phyloP scores from a whole-genome alignment of 176 grass and related monocot species.

The Carex pumila region DNA sequence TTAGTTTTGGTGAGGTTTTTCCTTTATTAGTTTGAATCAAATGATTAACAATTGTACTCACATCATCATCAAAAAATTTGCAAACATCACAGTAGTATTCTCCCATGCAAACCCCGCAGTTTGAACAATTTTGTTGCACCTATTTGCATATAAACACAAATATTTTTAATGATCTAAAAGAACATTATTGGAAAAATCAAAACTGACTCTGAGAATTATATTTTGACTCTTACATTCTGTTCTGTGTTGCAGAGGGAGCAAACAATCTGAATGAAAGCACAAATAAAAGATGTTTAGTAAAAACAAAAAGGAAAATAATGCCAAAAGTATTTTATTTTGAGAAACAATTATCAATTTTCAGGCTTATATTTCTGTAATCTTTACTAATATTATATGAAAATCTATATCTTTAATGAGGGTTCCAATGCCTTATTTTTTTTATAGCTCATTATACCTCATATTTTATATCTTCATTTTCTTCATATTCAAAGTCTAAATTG shows the following conservation, averaged over 20 bases:
- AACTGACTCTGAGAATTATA: not conserved
- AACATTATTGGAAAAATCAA: not conserved
- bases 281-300: constrained; percentile 25
- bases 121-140: constrained; percentile 65
- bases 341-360: not conserved
- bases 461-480: too few species aligned
- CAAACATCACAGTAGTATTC: constrained; percentile 67
- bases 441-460: too few species aligned
- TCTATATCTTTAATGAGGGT: not conserved
- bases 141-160: constrained; percentile 8
- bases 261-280: constrained; percentile 55
- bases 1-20: not conserved
- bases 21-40: not conserved
- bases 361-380: not conserved
- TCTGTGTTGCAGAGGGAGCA: constrained; percentile 69
- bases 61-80: constrained; percentile 88
- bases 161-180: not conserved
- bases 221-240: constrained; percentile 57
- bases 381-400: not conserved
- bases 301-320: not conserved
- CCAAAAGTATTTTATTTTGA: not conserved
- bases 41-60: constrained; percentile 21
- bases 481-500: too few species aligned
- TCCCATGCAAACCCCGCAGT: constrained; percentile 67
- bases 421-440: too few species aligned